These are phyloP conservation scores for Pichiaceae sp. DNA, from an alignment of 1,139 yeast species.

Conservation along the genomic window DNA sequence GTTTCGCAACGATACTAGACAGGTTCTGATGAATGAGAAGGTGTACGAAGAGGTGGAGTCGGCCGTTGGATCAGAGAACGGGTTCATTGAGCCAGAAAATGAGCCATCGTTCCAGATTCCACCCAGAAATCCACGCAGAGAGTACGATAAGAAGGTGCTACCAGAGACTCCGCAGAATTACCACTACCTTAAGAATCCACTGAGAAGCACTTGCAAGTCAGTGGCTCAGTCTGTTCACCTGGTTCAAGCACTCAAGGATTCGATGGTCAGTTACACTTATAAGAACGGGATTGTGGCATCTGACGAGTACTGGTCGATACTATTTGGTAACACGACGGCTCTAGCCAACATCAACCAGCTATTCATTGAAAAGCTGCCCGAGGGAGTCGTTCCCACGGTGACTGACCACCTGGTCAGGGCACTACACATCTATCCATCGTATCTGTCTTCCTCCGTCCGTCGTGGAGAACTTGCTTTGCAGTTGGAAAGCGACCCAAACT, in stretches of 20 bases:
- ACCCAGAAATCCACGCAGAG: neutral
- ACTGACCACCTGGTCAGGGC: conserved; percentile 16
- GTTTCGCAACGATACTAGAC: neutral
- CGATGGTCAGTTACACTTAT: conserved; percentile 10
- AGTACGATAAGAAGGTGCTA: too few species aligned
- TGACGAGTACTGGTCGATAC: conserved; percentile 7
- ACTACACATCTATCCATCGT: conserved; percentile 19
- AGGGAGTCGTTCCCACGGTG: conserved; percentile 3
- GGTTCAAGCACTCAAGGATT: neutral
- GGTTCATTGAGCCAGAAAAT: too few species aligned
- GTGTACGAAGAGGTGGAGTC: neutral
- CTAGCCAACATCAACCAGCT: conserved; percentile 13
- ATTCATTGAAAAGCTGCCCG: conserved; percentile 10
- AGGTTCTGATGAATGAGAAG: neutral
- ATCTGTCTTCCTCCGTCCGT: conserved; percentile 5
- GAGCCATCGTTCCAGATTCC: neutral
- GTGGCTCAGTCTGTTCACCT: too few species aligned
- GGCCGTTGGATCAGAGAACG: too few species aligned
- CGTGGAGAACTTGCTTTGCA: conserved; percentile 5
- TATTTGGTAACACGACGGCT: conserved; percentile 20
- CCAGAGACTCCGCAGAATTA: too few species aligned
- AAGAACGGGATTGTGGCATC: conserved; percentile 10
- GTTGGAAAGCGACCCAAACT: conserved; percentile 4
- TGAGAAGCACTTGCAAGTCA: too few species aligned
- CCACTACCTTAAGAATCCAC: too few species aligned